Evolutionary conservation across 371 early-diverging fungal genomes (phyloP), one percentile per base, ranked within the genome.

Genomic region (Syncephalastrum sp.): DNA sequence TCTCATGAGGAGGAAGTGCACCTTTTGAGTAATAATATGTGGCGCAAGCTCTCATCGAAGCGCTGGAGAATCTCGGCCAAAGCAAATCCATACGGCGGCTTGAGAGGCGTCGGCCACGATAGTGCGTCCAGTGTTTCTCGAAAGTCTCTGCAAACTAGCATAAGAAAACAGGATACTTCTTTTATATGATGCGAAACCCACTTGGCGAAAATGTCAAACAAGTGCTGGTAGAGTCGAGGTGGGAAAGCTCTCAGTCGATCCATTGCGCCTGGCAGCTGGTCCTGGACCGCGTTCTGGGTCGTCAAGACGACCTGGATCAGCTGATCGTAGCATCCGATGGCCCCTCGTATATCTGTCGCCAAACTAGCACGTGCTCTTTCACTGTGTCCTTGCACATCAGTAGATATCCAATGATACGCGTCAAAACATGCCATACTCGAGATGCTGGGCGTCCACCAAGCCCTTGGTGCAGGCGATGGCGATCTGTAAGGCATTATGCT

Each of bases 21-120:
- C 82, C 63, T 59, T 53, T 81, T 74, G 1, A 82, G 53, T 17
- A 79, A 27, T 2, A 82, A 53, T 8, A 82, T 54, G 51, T 81
- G 69, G 12, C 61, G 59, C 56, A 79, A 79, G 0, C 72, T 61
- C 4, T 61, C 21, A 50, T 82, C 75, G 60, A 84, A 82, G 0
- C 29, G 50, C 7, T 72, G 64, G 1, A 71, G 50, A 21, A 76
- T 72, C 8, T 68, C 50, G 38, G 61, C 64, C 0, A 79, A 45
- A 38, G 73, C 61, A 13, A 71, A 68, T 6, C 69, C 60, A 38
- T 71, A 77, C 7, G 77, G 75, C 1, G 81, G 70, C 24, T 68
- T 60, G 14, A 81, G 69, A 13, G 79, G 76, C 29, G 60, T 69
- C 10, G 84, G 84, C 84, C 84, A 84, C 7, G 70, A 68, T n/a